Evolutionary conservation across 139 green algal genomes (phyloP).

Genomic region (Tetradesmus lagerheimii): DNA sequence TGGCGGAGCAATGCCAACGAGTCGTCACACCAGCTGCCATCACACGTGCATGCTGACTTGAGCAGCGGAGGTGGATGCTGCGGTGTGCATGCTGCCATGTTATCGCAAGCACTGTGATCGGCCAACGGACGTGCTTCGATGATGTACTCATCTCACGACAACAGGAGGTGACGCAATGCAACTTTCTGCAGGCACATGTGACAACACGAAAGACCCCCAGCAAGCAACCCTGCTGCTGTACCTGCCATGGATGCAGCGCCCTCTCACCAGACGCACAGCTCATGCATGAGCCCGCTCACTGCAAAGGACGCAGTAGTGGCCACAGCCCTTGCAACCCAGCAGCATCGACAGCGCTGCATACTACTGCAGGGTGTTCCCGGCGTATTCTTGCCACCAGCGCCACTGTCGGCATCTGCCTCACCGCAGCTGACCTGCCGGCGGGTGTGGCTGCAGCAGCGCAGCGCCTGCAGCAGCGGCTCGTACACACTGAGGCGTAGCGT

Average conservation of each 20-base stretch:
- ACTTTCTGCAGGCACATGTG: neutral
- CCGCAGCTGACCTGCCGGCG: neutral
- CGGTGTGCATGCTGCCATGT: too few relatives aligned
- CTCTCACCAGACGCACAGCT: constrained; percentile 51
- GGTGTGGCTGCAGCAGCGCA: neutral
- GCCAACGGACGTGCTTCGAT: too few relatives aligned
- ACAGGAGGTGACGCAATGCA: too few relatives aligned
- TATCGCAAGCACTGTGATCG: too few relatives aligned
- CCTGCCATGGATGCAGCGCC: neutral
- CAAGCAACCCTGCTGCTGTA: neutral
- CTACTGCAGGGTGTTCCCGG: neutral
- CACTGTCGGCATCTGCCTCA: neutral
- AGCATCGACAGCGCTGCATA: constrained; percentile 16
- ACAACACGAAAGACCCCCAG: too few relatives aligned
- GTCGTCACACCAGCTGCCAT: too few relatives aligned
- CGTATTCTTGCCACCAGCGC: neutral
- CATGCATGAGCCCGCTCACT: constrained; percentile 55
- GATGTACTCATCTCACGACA: too few relatives aligned
- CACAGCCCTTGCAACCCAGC: neutral
- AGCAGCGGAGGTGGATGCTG: too few relatives aligned
- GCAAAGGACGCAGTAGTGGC: constrained; percentile 42
- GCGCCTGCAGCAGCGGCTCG: constrained; percentile 39
- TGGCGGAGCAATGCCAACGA: neutral
- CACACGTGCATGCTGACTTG: too few relatives aligned
- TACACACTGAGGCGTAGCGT: constrained; percentile 47